Evolutionary conservation across 345 rosid genomes (phyloP), one percentile per base, ranked within the genome.

Genomic region (Rhodamnia rubescens): DNA sequence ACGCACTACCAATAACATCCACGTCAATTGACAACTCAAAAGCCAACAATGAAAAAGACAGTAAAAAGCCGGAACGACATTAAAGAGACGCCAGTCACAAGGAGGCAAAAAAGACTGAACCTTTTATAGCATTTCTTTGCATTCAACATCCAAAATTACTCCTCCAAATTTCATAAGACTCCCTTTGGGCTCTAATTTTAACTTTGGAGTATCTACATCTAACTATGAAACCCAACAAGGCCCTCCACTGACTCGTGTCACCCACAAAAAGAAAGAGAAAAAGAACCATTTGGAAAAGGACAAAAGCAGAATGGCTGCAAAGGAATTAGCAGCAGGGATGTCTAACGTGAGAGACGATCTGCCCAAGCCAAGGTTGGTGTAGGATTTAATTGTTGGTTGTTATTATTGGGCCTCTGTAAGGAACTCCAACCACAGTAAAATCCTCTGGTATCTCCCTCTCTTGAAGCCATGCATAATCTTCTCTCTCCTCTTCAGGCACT

Each of bases 401-500:
- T 27, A 94, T 90, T 80, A 24, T 82, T 5, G 98, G 98, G 49
- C 96, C 98, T 51, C 59, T 57, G 89, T 97, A 96, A 64, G 24
- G 2, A 4, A 91, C 91, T 83, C 92, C 91, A 29, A 87, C 90
- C n/a, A 94, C 92, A 22, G 81, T 57, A 59, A 92, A 90, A 29
- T 93, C 98, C 42, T 89, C 92, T 5, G 95, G 98, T 6, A 84
- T 91, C 88, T 96, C 52, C 52, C 52, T 50, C 52, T 50, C 96
- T 83, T 91, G 90, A 49, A 97, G 95, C 99, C 98, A 96, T 20
- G 95, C 97, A 87, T 89, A 78, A 18, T 90, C 85, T 86, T 90
- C 90, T 83, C 59, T 89, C 83, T 93, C 94, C 85, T 91, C 96
- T 85, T 91, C 98, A 11, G 91, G 85, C 24, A 89, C 83, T 5